These are phyloP conservation scores for Symbiodinium pilosum DNA, from an alignment of 73 alveolate genomes.

Conservation along the genomic window DNA sequence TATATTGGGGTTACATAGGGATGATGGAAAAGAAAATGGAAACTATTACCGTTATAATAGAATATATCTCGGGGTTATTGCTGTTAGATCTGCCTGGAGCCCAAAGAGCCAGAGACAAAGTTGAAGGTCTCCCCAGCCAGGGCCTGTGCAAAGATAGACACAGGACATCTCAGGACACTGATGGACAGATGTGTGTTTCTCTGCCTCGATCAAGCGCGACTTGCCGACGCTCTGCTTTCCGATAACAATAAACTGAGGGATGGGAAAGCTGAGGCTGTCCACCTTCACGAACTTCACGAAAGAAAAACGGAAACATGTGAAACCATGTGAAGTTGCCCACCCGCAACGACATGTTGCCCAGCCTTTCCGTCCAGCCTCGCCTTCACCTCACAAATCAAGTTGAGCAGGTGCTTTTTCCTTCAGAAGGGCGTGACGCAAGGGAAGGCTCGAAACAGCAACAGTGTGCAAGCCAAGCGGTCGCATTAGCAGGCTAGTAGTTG, in stretches of 20 bases:
- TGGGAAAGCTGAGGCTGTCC: conserved; percentile 86
- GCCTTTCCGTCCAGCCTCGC: conserved; percentile 94
- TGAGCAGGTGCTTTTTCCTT: conserved; percentile 75
- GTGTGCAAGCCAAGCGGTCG: too few species aligned
- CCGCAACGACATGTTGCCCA: neutral
- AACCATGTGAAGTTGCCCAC: neutral
- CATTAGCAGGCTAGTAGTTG: too few species aligned
- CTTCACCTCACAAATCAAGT: conserved; percentile 78
- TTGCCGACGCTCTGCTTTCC: conserved; percentile 95
- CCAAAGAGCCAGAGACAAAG: conserved; percentile 94
- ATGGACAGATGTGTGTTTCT: too few species aligned
- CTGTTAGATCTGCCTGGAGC: conserved; percentile 57
- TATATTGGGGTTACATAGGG: too few species aligned
- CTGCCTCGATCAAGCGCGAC: conserved; percentile 90
- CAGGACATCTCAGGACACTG: too few species aligned
- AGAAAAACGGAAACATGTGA: neutral
- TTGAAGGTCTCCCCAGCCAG: conserved; percentile 94
- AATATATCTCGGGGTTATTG: neutral
- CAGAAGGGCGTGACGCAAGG: neutral
- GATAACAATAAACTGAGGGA: conserved; percentile 91
- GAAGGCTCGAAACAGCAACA: too few species aligned
- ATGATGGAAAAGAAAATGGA: too few species aligned
- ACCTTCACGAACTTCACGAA: neutral
- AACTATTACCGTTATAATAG: neutral
- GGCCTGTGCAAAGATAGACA: too few species aligned